Percentiles rank a stretch among this genome's conserved stretches.
Conservation (phyloP, 2,329 filamentous ascomycete species). For the Fusarium pseudocircinatum region DNA sequence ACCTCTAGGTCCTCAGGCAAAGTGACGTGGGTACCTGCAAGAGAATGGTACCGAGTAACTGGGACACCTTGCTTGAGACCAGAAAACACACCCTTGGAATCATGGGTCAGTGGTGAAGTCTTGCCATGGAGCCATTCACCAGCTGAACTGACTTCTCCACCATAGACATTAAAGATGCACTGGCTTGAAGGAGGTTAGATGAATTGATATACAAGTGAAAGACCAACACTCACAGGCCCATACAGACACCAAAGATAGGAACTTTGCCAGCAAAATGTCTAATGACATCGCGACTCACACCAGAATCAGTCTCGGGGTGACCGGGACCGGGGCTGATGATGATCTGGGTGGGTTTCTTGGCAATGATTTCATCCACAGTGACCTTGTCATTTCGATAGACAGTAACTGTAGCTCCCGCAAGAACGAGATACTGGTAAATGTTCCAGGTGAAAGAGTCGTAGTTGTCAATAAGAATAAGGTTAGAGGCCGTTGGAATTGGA, state of each 20-base stretch:
- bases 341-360: slow-evolving; percentile 88
- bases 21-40: slow-evolving; percentile 90
- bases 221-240: slow-evolving; percentile 79
- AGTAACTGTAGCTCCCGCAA: slow-evolving; percentile 92
- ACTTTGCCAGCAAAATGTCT: slow-evolving; percentile 93
- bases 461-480: slow-evolving; percentile 96
- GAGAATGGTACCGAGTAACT: slow-evolving; percentile 95
- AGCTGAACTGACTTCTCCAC: slow-evolving; percentile 88
- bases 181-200: slow-evolving; percentile 63
- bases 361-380: slow-evolving; percentile 82
- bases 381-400: slow-evolving; percentile 95
- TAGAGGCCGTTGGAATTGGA: slow-evolving; percentile 81
- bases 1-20: slow-evolving; percentile 88
- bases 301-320: slow-evolving; percentile 90
- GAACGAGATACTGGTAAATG: slow-evolving; percentile 95
- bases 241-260: slow-evolving; percentile 96
- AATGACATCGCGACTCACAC: slow-evolving; percentile 92
- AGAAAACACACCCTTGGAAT: slow-evolving; percentile 89
- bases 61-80: slow-evolving; percentile 82
- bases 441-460: slow-evolving; percentile 99
- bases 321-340: slow-evolving; percentile 96
- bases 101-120: slow-evolving; percentile 89
- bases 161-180: slow-evolving; percentile 95
- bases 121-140: slow-evolving; percentile 98
- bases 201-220: background rate